phyloP scores from a whole-genome alignment of 78 protist species.

The Isochrysis galbana region DNA sequence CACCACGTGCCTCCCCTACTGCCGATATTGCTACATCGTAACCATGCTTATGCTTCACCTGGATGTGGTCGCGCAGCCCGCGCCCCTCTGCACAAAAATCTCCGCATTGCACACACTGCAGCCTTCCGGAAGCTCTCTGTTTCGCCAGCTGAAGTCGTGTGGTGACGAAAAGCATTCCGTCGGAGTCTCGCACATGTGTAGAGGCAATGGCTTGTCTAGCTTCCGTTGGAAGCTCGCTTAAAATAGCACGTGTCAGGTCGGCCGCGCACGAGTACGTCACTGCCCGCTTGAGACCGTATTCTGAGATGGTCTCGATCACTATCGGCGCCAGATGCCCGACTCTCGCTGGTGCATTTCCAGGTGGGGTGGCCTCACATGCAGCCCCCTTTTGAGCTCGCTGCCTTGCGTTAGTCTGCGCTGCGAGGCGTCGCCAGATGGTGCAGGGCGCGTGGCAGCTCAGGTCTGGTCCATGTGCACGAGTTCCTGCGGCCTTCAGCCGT shows the following conservation, averaged over 20 bases:
- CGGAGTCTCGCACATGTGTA: not conserved
- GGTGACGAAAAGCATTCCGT: not conserved
- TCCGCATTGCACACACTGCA: conserved; percentile 29
- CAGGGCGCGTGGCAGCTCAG: not conserved
- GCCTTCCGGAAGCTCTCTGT: not conserved
- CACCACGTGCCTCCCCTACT: not conserved
- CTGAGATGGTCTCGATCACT: not conserved
- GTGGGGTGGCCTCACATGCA: not conserved
- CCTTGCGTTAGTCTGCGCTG: no score
- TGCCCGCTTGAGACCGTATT: not conserved
- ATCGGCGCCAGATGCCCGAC: no score
- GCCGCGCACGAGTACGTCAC: not conserved
- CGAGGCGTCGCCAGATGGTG: not conserved
- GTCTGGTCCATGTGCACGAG: not conserved
- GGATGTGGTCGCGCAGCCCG: conserved; percentile 36
- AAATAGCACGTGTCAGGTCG: not conserved
- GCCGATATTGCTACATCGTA: not conserved
- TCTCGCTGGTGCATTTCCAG: no score
- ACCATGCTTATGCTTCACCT: not conserved
- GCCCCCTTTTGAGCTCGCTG: not conserved
- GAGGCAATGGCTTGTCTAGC: not conserved
- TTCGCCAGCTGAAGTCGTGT: not conserved
- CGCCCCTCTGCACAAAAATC: not conserved
- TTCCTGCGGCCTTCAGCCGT: not conserved
- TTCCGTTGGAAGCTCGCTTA: not conserved